These are phyloP conservation scores for Penicillium egyptiacum DNA, from an alignment of 495 filamentous ascomycete species.

Conservation along the genomic window DNA sequence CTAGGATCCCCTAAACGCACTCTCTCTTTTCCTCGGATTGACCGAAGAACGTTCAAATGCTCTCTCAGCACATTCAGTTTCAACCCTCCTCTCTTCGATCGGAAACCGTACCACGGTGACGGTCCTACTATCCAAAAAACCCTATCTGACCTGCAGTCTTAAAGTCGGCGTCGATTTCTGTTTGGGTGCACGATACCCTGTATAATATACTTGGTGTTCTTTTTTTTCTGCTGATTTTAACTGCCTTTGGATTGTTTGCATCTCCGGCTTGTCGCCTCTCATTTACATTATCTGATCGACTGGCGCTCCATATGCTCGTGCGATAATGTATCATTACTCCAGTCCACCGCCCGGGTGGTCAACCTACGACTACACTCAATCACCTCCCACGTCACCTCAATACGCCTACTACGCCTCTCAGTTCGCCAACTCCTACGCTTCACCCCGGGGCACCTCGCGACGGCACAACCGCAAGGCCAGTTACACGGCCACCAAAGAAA, in stretches of 20 bases:
- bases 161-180: conserved; percentile 40
- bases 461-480: conserved; percentile 50
- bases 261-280: conserved; percentile 17
- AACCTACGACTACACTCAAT: conserved; percentile 51
- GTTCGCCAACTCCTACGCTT: conserved; percentile 41
- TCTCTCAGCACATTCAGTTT: conserved; percentile 41
- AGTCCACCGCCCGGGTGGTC: conserved; percentile 51
- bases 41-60: conserved; percentile 52
- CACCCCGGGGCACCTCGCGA: conserved; percentile 43
- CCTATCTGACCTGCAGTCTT: conserved; percentile 19
- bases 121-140: conserved; percentile 33
- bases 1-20: conserved; percentile 13
- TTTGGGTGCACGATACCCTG: conserved; percentile 50
- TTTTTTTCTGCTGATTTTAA: conserved; percentile 24
- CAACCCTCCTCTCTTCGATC: conserved; percentile 47
- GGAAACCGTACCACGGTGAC: conserved; percentile 50
- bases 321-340: conserved; percentile 57
- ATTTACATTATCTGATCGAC: conserved; percentile 17
- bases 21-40: conserved; percentile 23
- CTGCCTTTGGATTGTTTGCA: conserved; percentile 21
- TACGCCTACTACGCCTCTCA: conserved; percentile 50
- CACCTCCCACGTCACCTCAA: conserved; percentile 52
- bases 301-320: conserved; percentile 32
- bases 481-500: conserved; percentile 43
- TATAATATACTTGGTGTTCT: conserved; percentile 48